Percentiles rank a stretch among this genome's conserved stretches.
Conservation (phyloP, 805 yeast species). For the Yarrowia sp. region DNA sequence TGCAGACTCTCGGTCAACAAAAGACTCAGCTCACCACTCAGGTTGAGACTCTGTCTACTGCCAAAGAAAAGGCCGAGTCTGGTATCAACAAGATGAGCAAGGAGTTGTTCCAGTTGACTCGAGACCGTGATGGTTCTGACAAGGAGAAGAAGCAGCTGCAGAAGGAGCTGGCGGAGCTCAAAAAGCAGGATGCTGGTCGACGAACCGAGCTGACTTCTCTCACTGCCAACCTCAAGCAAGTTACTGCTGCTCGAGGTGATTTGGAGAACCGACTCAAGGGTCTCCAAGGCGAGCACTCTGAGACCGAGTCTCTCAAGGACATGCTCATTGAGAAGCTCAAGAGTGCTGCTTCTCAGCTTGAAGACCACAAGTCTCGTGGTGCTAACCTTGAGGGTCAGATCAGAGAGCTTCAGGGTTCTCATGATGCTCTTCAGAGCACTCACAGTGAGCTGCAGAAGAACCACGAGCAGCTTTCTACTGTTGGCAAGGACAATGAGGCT, state of each 20-base stretch:
- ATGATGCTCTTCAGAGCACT: neutral
- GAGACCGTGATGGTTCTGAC: slow-evolving; percentile 54
- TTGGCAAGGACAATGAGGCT: slow-evolving; percentile 29
- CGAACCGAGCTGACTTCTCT: slow-evolving; percentile 1
- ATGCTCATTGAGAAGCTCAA: slow-evolving; percentile 49
- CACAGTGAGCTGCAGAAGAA: neutral
- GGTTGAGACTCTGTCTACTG: slow-evolving; percentile 41
- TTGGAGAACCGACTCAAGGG: slow-evolving; percentile 31
- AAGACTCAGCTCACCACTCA: slow-evolving; percentile 40
- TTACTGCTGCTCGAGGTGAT: slow-evolving; percentile 30
- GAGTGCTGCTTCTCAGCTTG: slow-evolving; percentile 43
- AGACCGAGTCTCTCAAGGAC: slow-evolving; percentile 39
- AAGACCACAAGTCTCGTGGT: slow-evolving; percentile 32
- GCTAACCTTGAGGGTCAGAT: slow-evolving; percentile 8
- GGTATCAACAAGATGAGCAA: slow-evolving; percentile 90
- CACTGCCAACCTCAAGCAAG: slow-evolving; percentile 27
- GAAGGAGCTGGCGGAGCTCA: slow-evolving; percentile 29
- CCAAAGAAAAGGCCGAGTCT: slow-evolving; percentile 68
- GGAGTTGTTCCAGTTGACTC: slow-evolving; percentile 66
- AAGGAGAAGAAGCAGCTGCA: slow-evolving; percentile 32
- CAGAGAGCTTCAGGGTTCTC: slow-evolving; percentile 3
- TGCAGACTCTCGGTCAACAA: slow-evolving; percentile 31
- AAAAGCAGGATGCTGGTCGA: slow-evolving; percentile 27
- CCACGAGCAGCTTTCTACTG: slow-evolving; percentile 26
- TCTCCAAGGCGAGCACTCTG: slow-evolving; percentile 35